Percentiles rank a stretch among this genome's conserved stretches.
These are phyloP conservation scores for Aspergillus eucalypticola DNA, from an alignment of 2,329 filamentous ascomycete genomes.

Conservation along the genomic window DNA sequence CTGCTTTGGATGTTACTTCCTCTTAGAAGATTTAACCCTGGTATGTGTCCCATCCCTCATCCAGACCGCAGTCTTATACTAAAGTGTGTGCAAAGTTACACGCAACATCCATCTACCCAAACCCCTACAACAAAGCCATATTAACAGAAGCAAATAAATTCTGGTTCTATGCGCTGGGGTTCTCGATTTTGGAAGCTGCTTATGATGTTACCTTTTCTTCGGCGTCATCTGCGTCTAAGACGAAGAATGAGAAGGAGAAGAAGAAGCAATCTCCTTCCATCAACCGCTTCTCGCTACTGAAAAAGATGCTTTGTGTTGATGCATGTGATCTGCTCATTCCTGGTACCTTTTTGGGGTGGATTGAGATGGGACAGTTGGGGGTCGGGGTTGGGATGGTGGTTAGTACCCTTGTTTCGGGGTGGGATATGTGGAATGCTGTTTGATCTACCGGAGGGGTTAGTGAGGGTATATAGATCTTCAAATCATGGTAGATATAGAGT, in stretches of 20 bases:
- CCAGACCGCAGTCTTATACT: too few relatives aligned
- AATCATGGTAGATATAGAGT: too few relatives aligned
- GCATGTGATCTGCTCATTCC: slow-evolving; percentile 65
- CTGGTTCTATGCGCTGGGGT: slow-evolving; percentile 66
- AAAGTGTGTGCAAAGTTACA: too few relatives aligned
- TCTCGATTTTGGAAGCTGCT: slow-evolving; percentile 46
- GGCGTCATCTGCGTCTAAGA: slow-evolving; percentile 22
- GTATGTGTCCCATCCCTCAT: slow-evolving; percentile 55
- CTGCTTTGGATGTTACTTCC: slow-evolving; percentile 66
- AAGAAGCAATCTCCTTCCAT: slow-evolving; percentile 20
- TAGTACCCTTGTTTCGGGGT: slow-evolving; percentile 62
- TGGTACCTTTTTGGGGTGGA: slow-evolving; percentile 61
- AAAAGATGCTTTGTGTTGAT: slow-evolving; percentile 56
- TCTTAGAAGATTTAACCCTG: slow-evolving; percentile 66
- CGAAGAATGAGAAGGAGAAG: slow-evolving; percentile 24
- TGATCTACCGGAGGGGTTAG: background rate
- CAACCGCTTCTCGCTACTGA: slow-evolving; percentile 34
- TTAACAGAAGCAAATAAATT: slow-evolving; percentile 65
- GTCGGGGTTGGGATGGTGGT: slow-evolving; percentile 62
- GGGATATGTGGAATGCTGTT: slow-evolving; percentile 58
- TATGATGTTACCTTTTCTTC: slow-evolving; percentile 25
- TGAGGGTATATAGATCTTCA: too few relatives aligned
- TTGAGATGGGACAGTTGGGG: slow-evolving; percentile 51
- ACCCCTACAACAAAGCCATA: slow-evolving; percentile 47
- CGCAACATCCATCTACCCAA: slow-evolving; percentile 53